A percentile compares a stretch with the other conserved stretches of the same genome.
phyloP scores from a whole-genome alignment of 371 early-diverging fungal species.

The Rhizomucor pusillus region DNA sequence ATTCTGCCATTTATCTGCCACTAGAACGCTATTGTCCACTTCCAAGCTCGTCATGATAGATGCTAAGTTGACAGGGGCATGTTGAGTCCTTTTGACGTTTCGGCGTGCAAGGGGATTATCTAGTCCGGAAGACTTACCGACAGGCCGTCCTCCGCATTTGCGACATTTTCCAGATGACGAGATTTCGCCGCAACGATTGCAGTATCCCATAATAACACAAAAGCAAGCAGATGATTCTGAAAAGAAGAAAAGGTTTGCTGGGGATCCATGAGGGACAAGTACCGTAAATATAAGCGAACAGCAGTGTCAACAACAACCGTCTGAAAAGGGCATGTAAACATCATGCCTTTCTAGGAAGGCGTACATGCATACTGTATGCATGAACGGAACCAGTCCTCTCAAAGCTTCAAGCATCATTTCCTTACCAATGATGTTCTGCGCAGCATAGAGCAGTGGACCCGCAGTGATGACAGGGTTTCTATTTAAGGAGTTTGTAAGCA shows the following conservation, averaged over 20 bases:
- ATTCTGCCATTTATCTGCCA: conserved; percentile 43
- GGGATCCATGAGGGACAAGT: neutral
- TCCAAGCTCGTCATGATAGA: conserved; percentile 40
- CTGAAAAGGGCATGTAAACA: conserved; percentile 1
- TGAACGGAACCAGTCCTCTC: no score
- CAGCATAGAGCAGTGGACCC: no score
- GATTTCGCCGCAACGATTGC: conserved; percentile 62
- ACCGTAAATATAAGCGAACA: neutral
- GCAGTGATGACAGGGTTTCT: no score
- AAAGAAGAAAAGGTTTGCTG: neutral
- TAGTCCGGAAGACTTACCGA: conserved; percentile 34
- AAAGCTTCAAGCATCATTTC: no score
- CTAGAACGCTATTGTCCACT: conserved; percentile 27
- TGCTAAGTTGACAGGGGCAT: conserved; percentile 17
- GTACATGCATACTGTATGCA: no score
- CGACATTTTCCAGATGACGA: conserved; percentile 49
- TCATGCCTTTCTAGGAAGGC: neutral
- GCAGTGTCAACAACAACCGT: neutral
- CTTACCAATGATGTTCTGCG: no score
- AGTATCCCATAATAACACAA: conserved; percentile 49
- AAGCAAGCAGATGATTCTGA: neutral
- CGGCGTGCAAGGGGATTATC: neutral
- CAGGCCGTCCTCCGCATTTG: conserved; percentile 58
- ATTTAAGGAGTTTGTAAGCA: no score
- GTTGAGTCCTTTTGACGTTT: neutral